These are phyloP conservation scores for Boletus smithii DNA, from an alignment of 1,284 basidiomycete species.

Conservation along the genomic window DNA sequence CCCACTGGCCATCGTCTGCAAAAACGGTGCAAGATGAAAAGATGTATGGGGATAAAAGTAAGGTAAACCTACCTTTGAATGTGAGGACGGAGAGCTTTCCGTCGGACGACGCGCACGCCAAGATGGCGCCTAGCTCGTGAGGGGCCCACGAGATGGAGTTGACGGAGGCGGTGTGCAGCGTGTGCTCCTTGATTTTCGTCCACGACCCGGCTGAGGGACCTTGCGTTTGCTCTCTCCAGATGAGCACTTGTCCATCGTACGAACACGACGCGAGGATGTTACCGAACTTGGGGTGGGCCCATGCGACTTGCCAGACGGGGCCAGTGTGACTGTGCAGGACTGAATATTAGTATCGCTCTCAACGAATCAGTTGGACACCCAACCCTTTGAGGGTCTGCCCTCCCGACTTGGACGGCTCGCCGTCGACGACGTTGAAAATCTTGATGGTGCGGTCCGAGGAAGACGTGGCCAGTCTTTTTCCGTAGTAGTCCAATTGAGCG, in stretches of 20 bases:
- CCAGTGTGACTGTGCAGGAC: slow-evolving; percentile 76
- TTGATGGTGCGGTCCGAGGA: slow-evolving; percentile 95
- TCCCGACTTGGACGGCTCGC: slow-evolving; percentile 64
- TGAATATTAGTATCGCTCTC: neutral
- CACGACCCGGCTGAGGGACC: slow-evolving; percentile 62
- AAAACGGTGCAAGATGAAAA: neutral
- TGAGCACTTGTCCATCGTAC: slow-evolving; percentile 97
- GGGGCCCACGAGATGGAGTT: slow-evolving; percentile 99
- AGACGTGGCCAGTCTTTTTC: slow-evolving; percentile 93
- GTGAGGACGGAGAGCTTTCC: slow-evolving; percentile 96
- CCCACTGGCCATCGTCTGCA: slow-evolving; percentile 94
- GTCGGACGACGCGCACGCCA: slow-evolving; percentile 97
- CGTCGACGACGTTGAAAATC: slow-evolving; percentile 93
- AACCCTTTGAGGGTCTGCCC: slow-evolving; percentile 87
- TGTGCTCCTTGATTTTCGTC: slow-evolving; percentile 97
- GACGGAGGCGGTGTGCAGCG: slow-evolving; percentile 93
- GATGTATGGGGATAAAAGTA: too few relatives aligned
- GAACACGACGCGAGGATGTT: slow-evolving; percentile 96
- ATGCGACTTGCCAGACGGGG: slow-evolving; percentile 98
- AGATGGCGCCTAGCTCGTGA: slow-evolving; percentile 93
- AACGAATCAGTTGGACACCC: slow-evolving; percentile 22
- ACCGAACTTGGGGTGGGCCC: slow-evolving; percentile 97
- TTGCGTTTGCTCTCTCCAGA: slow-evolving; percentile 90
- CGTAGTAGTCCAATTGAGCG: slow-evolving; percentile 97
- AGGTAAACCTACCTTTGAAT: too few relatives aligned